phyloP scores from a whole-genome alignment of 345 rosid species.

The Capsella bursapastoris region DNA sequence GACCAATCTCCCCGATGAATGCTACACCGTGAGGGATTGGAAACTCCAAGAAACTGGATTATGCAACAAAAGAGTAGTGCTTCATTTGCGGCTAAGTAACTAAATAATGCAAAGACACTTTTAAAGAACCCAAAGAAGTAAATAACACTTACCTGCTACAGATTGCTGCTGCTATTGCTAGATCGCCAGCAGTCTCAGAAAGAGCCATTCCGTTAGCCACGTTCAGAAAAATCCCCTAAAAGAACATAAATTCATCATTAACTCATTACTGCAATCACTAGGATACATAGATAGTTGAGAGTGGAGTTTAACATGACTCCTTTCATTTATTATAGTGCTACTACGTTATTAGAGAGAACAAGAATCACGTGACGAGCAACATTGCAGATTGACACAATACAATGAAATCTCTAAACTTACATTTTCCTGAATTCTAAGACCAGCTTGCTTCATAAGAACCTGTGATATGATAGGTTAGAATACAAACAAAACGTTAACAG shows the following conservation, averaged over 20 bases:
- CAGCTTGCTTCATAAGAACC: conserved; percentile 98
- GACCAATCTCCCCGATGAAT: conserved; percentile 90
- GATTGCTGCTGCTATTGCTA: conserved; percentile 94
- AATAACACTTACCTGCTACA: conserved; percentile 71
- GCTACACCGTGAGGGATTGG: conserved; percentile 83
- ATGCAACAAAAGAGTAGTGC: background rate
- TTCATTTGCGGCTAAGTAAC: conserved; percentile 14
- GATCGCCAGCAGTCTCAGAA: conserved; percentile 90
- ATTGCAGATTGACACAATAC: background rate
- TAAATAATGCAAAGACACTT: background rate
- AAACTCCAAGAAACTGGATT: conserved; percentile 82
- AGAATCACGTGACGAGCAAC: background rate
- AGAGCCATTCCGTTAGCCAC: conserved; percentile 81
- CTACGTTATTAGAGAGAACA: background rate
- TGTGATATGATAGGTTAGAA: conserved; percentile 37
- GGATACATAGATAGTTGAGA: background rate
- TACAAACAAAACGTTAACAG: background rate
- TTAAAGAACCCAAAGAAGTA: background rate
- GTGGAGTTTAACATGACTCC: background rate
- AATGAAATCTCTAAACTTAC: conserved; percentile 50
- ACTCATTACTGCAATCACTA: conserved; percentile 8
- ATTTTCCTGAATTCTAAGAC: conserved; percentile 83
- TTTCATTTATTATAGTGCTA: background rate
- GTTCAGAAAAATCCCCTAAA: conserved; percentile 73
- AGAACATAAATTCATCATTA: background rate